phyloP scores from a whole-genome alignment of 2,329 filamentous ascomycete genomes.

The Colletotrichum eleusines region DNA sequence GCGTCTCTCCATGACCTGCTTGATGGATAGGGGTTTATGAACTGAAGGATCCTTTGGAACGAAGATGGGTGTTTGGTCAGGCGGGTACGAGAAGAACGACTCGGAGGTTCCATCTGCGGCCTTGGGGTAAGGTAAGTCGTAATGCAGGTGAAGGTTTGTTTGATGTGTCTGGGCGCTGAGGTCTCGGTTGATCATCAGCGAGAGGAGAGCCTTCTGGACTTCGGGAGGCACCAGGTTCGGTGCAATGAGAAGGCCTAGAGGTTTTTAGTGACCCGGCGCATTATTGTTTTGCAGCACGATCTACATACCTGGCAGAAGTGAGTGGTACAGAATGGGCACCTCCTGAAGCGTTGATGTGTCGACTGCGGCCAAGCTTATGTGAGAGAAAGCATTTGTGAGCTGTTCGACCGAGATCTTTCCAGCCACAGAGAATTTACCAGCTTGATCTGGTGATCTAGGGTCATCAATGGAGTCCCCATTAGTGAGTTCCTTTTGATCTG shows the following conservation, averaged over 20 bases:
- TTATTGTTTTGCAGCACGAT: not conserved
- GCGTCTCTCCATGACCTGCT: constrained; percentile 80
- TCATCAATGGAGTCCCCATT: constrained; percentile 68
- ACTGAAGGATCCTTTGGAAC: constrained; percentile 76
- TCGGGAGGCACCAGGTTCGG: constrained; percentile 78
- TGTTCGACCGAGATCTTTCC: constrained; percentile 57
- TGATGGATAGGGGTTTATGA: constrained; percentile 80
- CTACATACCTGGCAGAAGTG: constrained; percentile 74
- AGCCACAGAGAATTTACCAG: constrained; percentile 59
- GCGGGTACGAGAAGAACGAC: constrained; percentile 68
- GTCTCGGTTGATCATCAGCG: constrained; percentile 81
- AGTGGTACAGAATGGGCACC: constrained; percentile 71
- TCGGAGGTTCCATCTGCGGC: constrained; percentile 21
- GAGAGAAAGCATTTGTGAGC: constrained; percentile 58
- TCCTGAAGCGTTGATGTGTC: constrained; percentile 52
- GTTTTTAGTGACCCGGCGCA: not conserved
- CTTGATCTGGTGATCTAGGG: constrained; percentile 51
- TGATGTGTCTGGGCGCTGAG: constrained; percentile 79
- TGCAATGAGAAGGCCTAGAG: constrained; percentile 80
- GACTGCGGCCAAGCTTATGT: constrained; percentile 52
- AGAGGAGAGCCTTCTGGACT: constrained; percentile 78
- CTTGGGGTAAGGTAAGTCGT: constrained; percentile 72
- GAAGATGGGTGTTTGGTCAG: constrained; percentile 66
- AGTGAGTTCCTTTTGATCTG: constrained; percentile 64
- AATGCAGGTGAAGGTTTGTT: constrained; percentile 92